Evolutionary conservation across 257 asterid genomes (phyloP).

Genomic region (Gynochthodes officinalis): DNA sequence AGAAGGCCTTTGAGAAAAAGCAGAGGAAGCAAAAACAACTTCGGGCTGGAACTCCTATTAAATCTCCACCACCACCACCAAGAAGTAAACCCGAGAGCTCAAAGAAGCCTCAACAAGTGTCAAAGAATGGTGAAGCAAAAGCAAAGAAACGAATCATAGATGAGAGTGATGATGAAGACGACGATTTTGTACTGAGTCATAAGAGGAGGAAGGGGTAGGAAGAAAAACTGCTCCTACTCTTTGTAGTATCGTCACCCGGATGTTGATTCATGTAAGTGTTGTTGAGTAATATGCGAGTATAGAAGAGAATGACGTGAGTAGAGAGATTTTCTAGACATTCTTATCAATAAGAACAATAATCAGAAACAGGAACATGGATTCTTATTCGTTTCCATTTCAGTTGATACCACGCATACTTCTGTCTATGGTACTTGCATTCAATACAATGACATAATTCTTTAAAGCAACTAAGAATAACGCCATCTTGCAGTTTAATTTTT

Average conservation of each 20-base stretch:
- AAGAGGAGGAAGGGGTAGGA: conserved; percentile 64
- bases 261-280: not conserved
- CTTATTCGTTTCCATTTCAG: not conserved
- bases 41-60: conserved; percentile 61
- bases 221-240: conserved; percentile 6
- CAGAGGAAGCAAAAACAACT: conserved; percentile 82
- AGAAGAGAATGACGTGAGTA: not conserved
- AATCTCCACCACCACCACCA: conserved; percentile 49
- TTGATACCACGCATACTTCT: conserved; percentile 2
- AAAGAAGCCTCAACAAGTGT: conserved; percentile 37
- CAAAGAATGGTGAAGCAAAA: conserved; percentile 60
- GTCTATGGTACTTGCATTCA: not conserved
- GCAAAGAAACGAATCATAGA: conserved; percentile 47
- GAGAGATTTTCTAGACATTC: conserved; percentile 7
- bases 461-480: not conserved
- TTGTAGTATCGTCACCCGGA: conserved; percentile 16
- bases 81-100: conserved; percentile 58
- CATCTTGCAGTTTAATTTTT: not conserved
- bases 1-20: conserved; percentile 70
- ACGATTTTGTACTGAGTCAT: conserved; percentile 59
- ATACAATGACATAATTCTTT: not conserved
- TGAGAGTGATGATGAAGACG: conserved; percentile 38
- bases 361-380: not conserved
- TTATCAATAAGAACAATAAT: conserved; percentile 2
- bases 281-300: not conserved